Percentiles rank a stretch among this genome's conserved stretches.
phyloP scores from a whole-genome alignment of 2,329 filamentous ascomycete genomes.

The Aspergillus quadrilineatus region DNA sequence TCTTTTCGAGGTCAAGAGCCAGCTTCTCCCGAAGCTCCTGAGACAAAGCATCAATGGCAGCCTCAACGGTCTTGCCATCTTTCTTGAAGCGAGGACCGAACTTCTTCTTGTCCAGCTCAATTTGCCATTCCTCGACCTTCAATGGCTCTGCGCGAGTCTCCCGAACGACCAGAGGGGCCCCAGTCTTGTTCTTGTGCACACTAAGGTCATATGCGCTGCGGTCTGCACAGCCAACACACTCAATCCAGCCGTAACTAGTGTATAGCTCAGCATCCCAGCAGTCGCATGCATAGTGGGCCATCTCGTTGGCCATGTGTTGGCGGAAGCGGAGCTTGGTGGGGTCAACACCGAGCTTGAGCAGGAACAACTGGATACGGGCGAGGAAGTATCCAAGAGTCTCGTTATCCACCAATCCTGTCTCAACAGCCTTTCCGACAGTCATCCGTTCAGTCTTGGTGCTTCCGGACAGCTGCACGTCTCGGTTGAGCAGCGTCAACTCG shows the following conservation, averaged over 20 bases:
- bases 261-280: slow-evolving; percentile 97
- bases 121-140: slow-evolving; percentile 79
- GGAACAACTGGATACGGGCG: slow-evolving; percentile 87
- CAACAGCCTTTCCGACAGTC: slow-evolving; percentile 82
- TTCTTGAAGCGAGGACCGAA: slow-evolving; percentile 96
- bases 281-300: slow-evolving; percentile 93
- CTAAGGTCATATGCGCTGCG: slow-evolving; percentile 91
- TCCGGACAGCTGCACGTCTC: slow-evolving; percentile 80
- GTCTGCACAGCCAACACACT: slow-evolving; percentile 96
- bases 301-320: slow-evolving; percentile 90
- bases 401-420: slow-evolving; percentile 82
- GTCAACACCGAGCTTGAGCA: slow-evolving; percentile 84
- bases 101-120: slow-evolving; percentile 90
- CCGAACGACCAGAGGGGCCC: slow-evolving; percentile 78
- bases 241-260: slow-evolving; percentile 94
- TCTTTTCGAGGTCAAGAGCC: slow-evolving; percentile 68
- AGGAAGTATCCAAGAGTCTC: slow-evolving; percentile 98
- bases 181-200: slow-evolving; percentile 91
- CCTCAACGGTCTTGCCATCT: slow-evolving; percentile 81
- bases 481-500: slow-evolving; percentile 80
- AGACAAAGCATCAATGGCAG: slow-evolving; percentile 69
- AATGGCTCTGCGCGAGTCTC: slow-evolving; percentile 76
- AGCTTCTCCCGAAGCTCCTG: slow-evolving; percentile 82
- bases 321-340: slow-evolving; percentile 87
- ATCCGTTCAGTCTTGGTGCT: slow-evolving; percentile 73